Conservation (phyloP, 202 grass and related monocot species). For the Carex arenaria region DNA sequence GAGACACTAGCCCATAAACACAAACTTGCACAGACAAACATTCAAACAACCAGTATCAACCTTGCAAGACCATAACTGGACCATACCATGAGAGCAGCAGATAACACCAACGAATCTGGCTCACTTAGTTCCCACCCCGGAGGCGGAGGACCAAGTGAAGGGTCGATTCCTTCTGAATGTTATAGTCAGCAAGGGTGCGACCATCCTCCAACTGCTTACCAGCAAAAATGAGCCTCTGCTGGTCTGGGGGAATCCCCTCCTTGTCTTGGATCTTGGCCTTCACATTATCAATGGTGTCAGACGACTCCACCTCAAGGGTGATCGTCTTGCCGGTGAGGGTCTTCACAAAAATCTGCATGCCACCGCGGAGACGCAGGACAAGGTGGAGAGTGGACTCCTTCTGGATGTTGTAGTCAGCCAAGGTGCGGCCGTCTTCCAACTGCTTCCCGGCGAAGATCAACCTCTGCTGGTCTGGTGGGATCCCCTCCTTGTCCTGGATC, state of each 20-base stretch:
- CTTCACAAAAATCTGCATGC: conserved; percentile 50
- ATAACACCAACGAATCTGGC: background rate
- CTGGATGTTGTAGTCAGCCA: conserved; percentile 3
- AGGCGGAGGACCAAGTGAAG: conserved; percentile 48
- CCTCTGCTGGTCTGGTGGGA: conserved; percentile 9
- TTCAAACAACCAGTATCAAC: background rate
- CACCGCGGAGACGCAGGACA: conserved; percentile 34
- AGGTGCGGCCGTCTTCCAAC: background rate
- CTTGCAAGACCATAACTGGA: background rate
- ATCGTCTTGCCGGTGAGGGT: conserved; percentile 28
- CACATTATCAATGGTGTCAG: conserved; percentile 45
- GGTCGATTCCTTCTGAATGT: conserved; percentile 60
- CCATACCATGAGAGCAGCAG: background rate
- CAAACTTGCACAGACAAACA: background rate
- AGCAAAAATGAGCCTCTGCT: conserved; percentile 40
- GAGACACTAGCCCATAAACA: background rate
- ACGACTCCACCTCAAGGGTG: conserved; percentile 40
- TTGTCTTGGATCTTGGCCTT: conserved; percentile 54
- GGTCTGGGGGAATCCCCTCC: conserved; percentile 57
- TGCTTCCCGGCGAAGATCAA: conserved; percentile 8
- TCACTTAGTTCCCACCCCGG: conserved; percentile 33
- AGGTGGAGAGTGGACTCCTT: conserved; percentile 18
- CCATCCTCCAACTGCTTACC: conserved; percentile 62
- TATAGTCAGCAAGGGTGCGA: conserved; percentile 39
- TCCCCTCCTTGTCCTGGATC: conserved; percentile 43